phyloP scores from a whole-genome alignment of 2,329 filamentous ascomycete genomes.

The Pestalotiopsis sp. region DNA sequence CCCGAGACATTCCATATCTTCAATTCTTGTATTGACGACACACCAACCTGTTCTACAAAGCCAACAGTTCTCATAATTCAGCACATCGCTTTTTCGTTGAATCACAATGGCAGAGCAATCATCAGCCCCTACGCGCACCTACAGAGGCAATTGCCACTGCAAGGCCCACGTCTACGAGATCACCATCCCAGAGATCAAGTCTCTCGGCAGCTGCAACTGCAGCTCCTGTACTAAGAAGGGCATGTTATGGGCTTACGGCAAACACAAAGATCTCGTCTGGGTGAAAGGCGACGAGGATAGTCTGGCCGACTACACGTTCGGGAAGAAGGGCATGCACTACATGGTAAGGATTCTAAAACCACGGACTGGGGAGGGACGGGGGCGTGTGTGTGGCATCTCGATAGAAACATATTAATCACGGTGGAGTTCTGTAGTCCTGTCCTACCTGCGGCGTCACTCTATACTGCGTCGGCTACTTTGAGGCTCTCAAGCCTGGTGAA shows the following conservation, averaged over 20 bases:
- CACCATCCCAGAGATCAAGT: conserved; percentile 59
- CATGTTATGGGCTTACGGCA: conserved; percentile 39
- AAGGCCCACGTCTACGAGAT: conserved; percentile 54
- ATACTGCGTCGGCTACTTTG: conserved; percentile 28
- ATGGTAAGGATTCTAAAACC: conserved; percentile 33
- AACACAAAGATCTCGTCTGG: conserved; percentile 38
- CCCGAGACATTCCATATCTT: background rate
- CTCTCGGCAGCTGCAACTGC: conserved; percentile 64
- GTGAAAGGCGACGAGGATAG: conserved; percentile 46
- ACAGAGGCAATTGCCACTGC: conserved; percentile 63
- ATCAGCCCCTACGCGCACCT: conserved; percentile 34
- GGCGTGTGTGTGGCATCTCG: background rate
- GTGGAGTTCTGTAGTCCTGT: conserved; percentile 47
- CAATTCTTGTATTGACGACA: background rate
- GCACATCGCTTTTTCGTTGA: background rate
- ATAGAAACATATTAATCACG: background rate
- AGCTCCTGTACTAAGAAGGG: conserved; percentile 62
- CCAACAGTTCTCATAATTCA: background rate
- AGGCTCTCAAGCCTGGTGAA: conserved; percentile 26
- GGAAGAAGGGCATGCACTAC: conserved; percentile 38
- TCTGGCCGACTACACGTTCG: conserved; percentile 49
- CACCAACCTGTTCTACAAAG: background rate
- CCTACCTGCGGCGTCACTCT: conserved; percentile 50
- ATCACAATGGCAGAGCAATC: conserved; percentile 6
- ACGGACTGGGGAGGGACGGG: background rate